These are phyloP conservation scores for Arabidopsis hybrid DNA, from an alignment of 441 rosid species.

Conservation along the genomic window DNA sequence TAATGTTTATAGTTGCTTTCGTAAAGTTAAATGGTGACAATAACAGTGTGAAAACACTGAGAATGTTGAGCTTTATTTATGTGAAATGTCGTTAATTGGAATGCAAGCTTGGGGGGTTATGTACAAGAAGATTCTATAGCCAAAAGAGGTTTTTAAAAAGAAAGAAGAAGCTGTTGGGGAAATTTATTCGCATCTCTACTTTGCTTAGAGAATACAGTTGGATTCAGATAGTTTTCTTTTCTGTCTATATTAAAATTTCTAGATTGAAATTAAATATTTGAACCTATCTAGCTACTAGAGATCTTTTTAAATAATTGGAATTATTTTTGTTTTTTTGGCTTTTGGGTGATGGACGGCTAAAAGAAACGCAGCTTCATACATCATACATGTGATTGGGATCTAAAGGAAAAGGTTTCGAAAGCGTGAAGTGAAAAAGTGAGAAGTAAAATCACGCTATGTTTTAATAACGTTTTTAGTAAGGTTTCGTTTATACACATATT, in stretches of 20 bases:
- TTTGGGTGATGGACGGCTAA: conserved; percentile 37
- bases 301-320: conserved; percentile 24
- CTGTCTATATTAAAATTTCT: background rate
- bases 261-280: conserved; percentile 18
- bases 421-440: conserved; percentile 39
- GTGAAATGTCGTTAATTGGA: conserved; percentile 37
- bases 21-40: conserved; percentile 21
- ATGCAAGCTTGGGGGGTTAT: conserved; percentile 39
- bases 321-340: conserved; percentile 3
- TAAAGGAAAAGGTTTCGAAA: conserved; percentile 37
- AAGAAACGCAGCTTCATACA: conserved; percentile 35
- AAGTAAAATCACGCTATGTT: conserved; percentile 40
- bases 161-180: conserved; percentile 30
- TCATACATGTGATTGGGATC: conserved; percentile 44
- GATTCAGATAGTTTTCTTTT: conserved; percentile 12
- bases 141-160: conserved; percentile 8
- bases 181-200: conserved; percentile 45
- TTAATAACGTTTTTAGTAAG: conserved; percentile 26
- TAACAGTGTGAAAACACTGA: conserved; percentile 27
- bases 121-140: conserved; percentile 37
- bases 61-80: conserved; percentile 26
- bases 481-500: conserved; percentile 29
- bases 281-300: conserved; percentile 6
- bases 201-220: conserved; percentile 45
- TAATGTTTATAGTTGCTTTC: background rate